These are phyloP conservation scores for Penicillium sclerotiorum DNA, from an alignment of 2,329 filamentous ascomycete genomes.

Conservation along the genomic window DNA sequence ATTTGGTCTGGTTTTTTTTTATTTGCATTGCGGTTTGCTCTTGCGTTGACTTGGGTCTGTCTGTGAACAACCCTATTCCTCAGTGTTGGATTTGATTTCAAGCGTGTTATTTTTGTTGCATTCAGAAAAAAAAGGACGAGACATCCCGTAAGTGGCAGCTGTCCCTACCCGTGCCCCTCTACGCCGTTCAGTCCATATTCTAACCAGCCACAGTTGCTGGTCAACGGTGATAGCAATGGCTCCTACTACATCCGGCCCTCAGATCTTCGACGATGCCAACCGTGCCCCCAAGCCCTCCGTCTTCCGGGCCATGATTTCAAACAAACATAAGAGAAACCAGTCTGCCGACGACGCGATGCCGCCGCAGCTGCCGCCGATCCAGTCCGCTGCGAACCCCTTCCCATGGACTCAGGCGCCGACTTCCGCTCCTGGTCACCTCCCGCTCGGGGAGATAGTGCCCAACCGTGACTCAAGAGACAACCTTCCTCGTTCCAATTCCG, in stretches of 20 bases:
- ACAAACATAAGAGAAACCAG: constrained; percentile 54
- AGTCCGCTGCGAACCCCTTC: constrained; percentile 40
- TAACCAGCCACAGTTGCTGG: constrained; percentile 31
- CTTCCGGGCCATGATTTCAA: constrained; percentile 57
- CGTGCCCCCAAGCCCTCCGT: constrained; percentile 46
- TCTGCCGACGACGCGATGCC: constrained; percentile 37
- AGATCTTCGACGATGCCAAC: constrained; percentile 43
- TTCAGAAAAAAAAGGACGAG: constrained; percentile 8
- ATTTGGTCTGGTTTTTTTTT: constrained; percentile 10
- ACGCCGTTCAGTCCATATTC: constrained; percentile 1
- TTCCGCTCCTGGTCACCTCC: constrained; percentile 35
- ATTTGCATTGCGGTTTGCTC: constrained; percentile 14
- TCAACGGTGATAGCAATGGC: constrained; percentile 38
- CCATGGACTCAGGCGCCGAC: constrained; percentile 56
- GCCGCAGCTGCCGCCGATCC: constrained; percentile 37
- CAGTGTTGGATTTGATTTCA: constrained; percentile 10
- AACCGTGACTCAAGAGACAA: constrained; percentile 37
- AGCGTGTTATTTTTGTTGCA: constrained; percentile 8
- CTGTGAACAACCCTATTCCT: not conserved
- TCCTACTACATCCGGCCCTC: constrained; percentile 30
- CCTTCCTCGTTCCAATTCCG: constrained; percentile 38
- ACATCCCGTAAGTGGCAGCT: constrained; percentile 23
- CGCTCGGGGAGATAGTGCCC: constrained; percentile 42
- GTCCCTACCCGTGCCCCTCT: constrained; percentile 17
- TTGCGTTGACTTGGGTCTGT: constrained; percentile 7